Evolutionary conservation across 768 basidiomycete species (phyloP).

Genomic region (Boletellus sp.): DNA sequence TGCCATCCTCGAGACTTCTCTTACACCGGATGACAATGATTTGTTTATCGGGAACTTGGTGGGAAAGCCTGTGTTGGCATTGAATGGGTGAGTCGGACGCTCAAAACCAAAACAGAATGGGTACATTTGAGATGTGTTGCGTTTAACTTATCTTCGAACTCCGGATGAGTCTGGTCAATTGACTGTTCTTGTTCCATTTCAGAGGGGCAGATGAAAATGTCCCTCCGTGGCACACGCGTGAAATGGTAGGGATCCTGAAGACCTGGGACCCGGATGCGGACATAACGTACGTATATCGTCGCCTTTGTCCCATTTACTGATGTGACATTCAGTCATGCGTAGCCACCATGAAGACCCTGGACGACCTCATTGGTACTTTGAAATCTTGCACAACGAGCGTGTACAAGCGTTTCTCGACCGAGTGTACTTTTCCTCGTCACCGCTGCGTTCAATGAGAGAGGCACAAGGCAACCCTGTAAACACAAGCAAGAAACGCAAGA

Average conservation of each 20-base stretch:
- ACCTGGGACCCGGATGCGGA: conserved; percentile 54
- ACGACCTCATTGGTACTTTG: conserved; percentile 67
- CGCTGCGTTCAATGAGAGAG: background rate
- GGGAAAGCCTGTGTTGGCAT: conserved; percentile 63
- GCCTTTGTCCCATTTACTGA: background rate
- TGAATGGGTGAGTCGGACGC: conserved; percentile 63
- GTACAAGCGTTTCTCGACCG: conserved; percentile 57
- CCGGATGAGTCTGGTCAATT: background rate
- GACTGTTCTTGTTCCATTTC: background rate
- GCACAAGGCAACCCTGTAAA: background rate
- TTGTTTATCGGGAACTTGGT: conserved; percentile 77
- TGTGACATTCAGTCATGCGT: background rate
- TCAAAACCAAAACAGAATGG: background rate
- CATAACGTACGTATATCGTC: conserved; percentile 42
- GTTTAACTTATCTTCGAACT: background rate
- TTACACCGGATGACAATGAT: conserved; percentile 86
- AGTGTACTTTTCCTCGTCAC: conserved; percentile 12
- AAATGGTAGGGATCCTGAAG: conserved; percentile 54
- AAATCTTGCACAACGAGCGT: conserved; percentile 49
- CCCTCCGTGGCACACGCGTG: conserved; percentile 79
- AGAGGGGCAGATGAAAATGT: conserved; percentile 85
- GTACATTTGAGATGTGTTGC: background rate
- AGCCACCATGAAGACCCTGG: conserved; percentile 63
- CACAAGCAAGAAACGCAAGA: background rate
- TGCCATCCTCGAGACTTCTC: conserved; percentile 66